Evolutionary conservation across 2,329 filamentous ascomycete species (phyloP).

Genomic region (Fusarium scirpi): DNA sequence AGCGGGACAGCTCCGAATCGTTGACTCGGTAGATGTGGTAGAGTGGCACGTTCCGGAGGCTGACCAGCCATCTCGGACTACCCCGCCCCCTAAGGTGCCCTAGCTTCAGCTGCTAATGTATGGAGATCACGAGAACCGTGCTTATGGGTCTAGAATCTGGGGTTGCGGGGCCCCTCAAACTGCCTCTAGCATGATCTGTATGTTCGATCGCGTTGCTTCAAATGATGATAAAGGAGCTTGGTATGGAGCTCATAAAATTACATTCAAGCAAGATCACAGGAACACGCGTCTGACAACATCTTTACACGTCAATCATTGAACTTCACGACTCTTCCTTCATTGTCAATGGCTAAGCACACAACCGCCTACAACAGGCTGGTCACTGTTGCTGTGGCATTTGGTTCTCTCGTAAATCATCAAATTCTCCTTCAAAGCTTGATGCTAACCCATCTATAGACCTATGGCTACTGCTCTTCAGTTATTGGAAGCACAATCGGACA

Average conservation of each 20-base stretch:
- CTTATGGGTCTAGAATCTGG: background rate
- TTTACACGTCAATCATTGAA: background rate
- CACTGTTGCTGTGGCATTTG: constrained; percentile 51
- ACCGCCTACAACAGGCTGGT: constrained; percentile 51
- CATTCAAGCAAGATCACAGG: background rate
- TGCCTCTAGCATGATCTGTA: background rate
- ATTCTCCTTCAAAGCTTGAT: accelerated
- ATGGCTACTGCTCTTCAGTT: constrained; percentile 63
- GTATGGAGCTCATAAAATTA: background rate
- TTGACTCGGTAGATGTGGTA: background rate
- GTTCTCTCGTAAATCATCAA: constrained; percentile 42
- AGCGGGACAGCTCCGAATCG: background rate
- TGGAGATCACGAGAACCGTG: background rate
- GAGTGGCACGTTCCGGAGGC: background rate
- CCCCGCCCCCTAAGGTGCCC: background rate
- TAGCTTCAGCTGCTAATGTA: background rate
- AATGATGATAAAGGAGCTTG: background rate
- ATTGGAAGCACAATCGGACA: constrained; percentile 65
- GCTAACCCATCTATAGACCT: constrained; percentile 52
- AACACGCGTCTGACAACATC: background rate
- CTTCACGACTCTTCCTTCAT: no score
- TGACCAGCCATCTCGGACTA: background rate
- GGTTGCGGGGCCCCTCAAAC: background rate
- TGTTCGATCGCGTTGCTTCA: background rate
- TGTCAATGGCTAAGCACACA: constrained; percentile 30